Evolutionary conservation across 2,329 filamentous ascomycete species (phyloP), one percentile per base, ranked within the genome.

Genomic region (Pyrenochaeta sp.): DNA sequence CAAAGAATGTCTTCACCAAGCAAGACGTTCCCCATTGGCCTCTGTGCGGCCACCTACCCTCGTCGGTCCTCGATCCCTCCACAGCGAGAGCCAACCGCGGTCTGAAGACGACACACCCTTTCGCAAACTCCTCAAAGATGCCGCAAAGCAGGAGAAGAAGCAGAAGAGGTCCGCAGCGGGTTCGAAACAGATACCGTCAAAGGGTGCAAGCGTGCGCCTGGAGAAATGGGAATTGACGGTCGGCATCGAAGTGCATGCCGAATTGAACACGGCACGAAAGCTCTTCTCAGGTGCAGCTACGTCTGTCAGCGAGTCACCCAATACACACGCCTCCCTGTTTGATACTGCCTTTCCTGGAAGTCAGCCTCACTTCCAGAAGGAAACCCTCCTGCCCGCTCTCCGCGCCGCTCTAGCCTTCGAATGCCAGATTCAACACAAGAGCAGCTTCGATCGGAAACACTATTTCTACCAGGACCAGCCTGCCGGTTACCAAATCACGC

Each of bases 401-500:
- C 85, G 94, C 48, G 93, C 93, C 13, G 93, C 94, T 0, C 75
- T 96, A 35, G 90, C 91, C 0, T 77, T 99, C 30, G 83, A 87
- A 44, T 97, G 94, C 71, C 75, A 85, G 1, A 81, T 97, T 38
- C 88, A 95, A 65, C 77, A 74, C 1, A 80, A 83, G 58, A 96
- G 91, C 70, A 84, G 83, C 40, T 99, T 96, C 74, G 94, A 99
- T 72, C 82, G 94, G 53, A 99, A 99, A 71, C 94, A 99, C 72
- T 99, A 99, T 73, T 97, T 99, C 72, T 96, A 96, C 77, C 96
- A 94, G 83, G 94, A 99, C 71, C 94, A 99, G 72, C 94, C 94
- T 1, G 83, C 90, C 0, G 94, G 94, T 0, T 99, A 99, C 71
- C 94, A 99, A 71, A 96, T 99, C 52, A 99, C 94, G 2, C 94